phyloP scores from a whole-genome alignment of 1,139 yeast species.

The Scheffersomyces cryptocercus region DNA sequence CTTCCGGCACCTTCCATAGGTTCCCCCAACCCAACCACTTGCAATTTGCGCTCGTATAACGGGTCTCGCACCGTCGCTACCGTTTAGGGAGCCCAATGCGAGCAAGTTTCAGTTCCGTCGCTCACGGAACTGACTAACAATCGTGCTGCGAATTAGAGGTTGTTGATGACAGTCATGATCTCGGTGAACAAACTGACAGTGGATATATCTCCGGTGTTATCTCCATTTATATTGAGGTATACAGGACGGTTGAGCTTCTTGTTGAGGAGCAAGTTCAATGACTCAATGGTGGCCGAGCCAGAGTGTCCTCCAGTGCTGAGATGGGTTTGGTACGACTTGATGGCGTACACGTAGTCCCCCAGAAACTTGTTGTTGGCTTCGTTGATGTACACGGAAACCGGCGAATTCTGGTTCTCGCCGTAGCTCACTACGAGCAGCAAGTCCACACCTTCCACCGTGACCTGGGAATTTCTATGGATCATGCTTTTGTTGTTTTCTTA shows the following conservation, averaged over 20 bases:
- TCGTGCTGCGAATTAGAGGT: too few species aligned
- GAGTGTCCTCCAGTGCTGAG: constrained; percentile 5
- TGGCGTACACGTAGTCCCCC: constrained; percentile 23
- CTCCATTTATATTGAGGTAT: constrained; percentile 15
- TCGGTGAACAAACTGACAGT: not conserved
- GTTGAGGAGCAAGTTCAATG: constrained; percentile 11
- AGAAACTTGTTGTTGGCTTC: constrained; percentile 12
- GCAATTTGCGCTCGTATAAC: too few species aligned
- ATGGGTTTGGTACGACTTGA: constrained; percentile 11
- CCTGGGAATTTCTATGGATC: constrained; percentile 7
- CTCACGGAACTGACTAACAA: too few species aligned
- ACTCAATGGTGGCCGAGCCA: constrained; percentile 2
- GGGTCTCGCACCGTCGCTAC: too few species aligned
- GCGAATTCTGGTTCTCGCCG: constrained; percentile 5
- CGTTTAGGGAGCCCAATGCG: too few species aligned
- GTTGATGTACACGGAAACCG: constrained; percentile 20
- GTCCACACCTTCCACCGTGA: constrained; percentile 10
- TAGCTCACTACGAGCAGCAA: constrained; percentile 16
- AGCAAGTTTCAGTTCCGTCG: too few species aligned
- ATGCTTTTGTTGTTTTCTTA: constrained; percentile 1
- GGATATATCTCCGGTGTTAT: not conserved
- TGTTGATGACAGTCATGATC: not conserved
- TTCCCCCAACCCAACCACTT: too few species aligned
- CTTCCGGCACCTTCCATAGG: too few species aligned
- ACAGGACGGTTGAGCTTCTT: constrained; percentile 13